Conservation (phyloP, 768 basidiomycete species). For the Suillus paluster region DNA sequence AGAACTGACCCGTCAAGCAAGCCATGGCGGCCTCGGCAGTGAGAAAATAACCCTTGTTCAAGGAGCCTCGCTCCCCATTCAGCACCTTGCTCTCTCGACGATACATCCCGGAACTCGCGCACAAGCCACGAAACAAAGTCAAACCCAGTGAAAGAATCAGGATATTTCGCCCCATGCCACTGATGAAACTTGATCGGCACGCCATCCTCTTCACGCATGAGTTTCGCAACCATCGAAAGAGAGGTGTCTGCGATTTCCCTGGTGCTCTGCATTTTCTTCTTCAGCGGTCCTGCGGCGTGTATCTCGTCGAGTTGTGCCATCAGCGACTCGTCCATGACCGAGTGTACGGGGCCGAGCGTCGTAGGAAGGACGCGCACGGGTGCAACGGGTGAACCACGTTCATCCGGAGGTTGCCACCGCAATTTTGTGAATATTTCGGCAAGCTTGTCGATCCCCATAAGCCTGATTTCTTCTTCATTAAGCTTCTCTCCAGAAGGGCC, state of each 20-base stretch:
- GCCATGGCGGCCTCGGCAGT: constrained; percentile 75
- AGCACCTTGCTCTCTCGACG: constrained; percentile 76
- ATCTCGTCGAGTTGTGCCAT: constrained; percentile 83
- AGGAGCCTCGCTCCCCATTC: constrained; percentile 80
- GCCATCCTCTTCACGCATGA: constrained; percentile 86
- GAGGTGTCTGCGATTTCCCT: constrained; percentile 71
- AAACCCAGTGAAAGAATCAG: constrained; percentile 86
- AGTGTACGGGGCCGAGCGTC: constrained; percentile 80
- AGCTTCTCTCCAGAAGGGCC: constrained; percentile 75
- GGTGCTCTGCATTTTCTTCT: constrained; percentile 83
- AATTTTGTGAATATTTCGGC: constrained; percentile 86
- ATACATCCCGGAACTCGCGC: constrained; percentile 89
- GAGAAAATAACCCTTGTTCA: constrained; percentile 86
- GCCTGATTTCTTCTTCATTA: constrained; percentile 84
- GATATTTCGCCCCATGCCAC: constrained; percentile 78
- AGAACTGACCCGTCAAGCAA: constrained; percentile 83
- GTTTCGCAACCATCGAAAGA: constrained; percentile 68
- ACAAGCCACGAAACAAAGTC: constrained; percentile 92
- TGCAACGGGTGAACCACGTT: constrained; percentile 45
- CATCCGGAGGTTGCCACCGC: constrained; percentile 69
- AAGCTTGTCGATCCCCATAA: constrained; percentile 90
- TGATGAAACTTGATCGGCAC: constrained; percentile 82
- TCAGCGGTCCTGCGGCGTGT: constrained; percentile 71
- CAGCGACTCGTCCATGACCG: constrained; percentile 77
- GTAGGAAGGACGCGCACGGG: constrained; percentile 83